Conservation (phyloP, 129 eudicot genomes). For the Smallanthus sonchifolius region DNA sequence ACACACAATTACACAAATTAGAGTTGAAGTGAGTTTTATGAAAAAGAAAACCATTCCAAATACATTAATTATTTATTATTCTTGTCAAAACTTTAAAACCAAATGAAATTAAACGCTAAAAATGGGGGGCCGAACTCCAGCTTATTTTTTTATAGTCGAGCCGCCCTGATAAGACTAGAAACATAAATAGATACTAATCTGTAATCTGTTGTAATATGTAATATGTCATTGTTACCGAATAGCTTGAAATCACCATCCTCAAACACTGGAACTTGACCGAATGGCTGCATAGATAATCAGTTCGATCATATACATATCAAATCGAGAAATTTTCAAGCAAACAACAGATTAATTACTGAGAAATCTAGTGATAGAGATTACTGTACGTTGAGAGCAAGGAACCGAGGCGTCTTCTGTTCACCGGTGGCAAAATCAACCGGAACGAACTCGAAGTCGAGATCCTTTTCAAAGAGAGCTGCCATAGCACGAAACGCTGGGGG, state of each 20-base stretch:
- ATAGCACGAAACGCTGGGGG: constrained; percentile 37
- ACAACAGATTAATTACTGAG: background rate
- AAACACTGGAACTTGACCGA: constrained; percentile 57
- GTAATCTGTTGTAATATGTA: no score
- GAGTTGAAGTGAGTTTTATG: no score
- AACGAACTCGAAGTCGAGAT: constrained; percentile 34
- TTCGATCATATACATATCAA: background rate
- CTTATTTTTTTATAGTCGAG: no score
- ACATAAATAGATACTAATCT: no score
- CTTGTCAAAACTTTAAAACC: no score
- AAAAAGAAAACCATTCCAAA: no score
- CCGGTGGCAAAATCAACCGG: constrained; percentile 23
- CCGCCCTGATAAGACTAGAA: no score
- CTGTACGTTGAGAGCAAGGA: constrained; percentile 44
- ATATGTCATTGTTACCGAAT: constrained; percentile 25
- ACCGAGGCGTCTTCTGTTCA: constrained; percentile 33
- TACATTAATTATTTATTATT: no score
- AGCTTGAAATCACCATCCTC: constrained; percentile 47
- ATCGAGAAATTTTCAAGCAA: background rate
- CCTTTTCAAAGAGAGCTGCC: constrained; percentile 45
- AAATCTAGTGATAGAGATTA: background rate
- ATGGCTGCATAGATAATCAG: constrained; percentile 33
- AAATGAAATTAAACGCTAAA: no score
- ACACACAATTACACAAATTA: no score
- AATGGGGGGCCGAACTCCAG: no score